These are phyloP conservation scores for Penstemon davidsonii DNA, from an alignment of 257 asterid species.

Conservation along the genomic window DNA sequence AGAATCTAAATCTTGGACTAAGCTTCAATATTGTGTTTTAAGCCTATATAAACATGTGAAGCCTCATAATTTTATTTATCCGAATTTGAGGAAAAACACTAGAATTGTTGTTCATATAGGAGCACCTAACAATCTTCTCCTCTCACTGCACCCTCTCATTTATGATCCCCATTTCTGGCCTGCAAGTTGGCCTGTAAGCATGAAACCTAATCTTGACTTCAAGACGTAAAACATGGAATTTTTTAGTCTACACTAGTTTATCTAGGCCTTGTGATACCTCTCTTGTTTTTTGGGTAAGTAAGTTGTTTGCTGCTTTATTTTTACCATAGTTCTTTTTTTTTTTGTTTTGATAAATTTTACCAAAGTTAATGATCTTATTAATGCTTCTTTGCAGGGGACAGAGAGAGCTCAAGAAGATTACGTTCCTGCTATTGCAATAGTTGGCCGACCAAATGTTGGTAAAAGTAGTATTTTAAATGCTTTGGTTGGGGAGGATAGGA, in stretches of 20 bases:
- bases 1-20: neutral
- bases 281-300: neutral
- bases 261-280: neutral
- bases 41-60: neutral
- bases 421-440: slow-evolving; percentile 82
- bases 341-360: neutral
- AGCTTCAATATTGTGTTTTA: neutral
- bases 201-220: neutral
- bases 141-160: neutral
- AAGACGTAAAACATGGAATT: neutral
- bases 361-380: slow-evolving; percentile 20
- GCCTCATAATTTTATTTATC: neutral
- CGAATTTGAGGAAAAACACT: neutral
- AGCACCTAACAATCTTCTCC: neutral
- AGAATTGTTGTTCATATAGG: neutral
- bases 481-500: slow-evolving; percentile 87
- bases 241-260: slow-evolving; percentile 1
- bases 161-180: neutral
- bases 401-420: slow-evolving; percentile 52
- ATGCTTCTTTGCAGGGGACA: slow-evolving; percentile 47
- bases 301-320: neutral
- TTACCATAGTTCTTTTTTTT: slow-evolving; percentile 9
- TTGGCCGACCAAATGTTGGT: slow-evolving; percentile 98
- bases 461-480: slow-evolving; percentile 98
- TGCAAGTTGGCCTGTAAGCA: neutral